Base-by-base conservation (phyloP, 139 green algal species). In the Ettlia oleoabundans region DNA sequence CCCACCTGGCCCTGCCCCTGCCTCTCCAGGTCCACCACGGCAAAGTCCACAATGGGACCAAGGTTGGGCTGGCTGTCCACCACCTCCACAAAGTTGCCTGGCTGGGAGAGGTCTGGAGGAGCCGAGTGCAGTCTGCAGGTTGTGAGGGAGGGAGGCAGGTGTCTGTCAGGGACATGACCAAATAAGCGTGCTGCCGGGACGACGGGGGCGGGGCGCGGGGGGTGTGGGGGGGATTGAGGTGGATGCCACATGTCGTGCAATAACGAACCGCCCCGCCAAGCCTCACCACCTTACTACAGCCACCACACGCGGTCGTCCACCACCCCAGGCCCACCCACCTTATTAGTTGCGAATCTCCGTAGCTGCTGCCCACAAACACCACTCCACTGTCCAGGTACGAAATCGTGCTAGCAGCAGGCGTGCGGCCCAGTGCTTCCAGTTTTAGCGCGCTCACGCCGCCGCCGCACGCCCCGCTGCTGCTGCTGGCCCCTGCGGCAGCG, bases 31-130 rank as follows among this genome's bases (percentile, higher is more conserved):
- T 99, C 97, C 76, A 98, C 91, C 19, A 99, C 94, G 24, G 51
- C 90, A 76, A 99, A 96, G 88, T 99, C 97, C 15, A 98, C 86
- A 62, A 99, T 98, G 53, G 97, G 97, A 0, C 95, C 97, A 73
- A 99, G 86, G 86, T 97, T 98, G 58, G 90, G 88, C 82, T 94
- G 97, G 10, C 64, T 90, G 22, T 99, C 95, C 58, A 99, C 72
- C 51, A 98, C 87, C 90, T 99, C 90, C 18, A 93, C 58, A 76
- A 88, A 91, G 70, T 80, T 90, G 80, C 30, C 75, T 28, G 89
- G 88, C 66, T 85, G 66, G 0, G 77, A 30, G 33, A 72, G 61
- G 82, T 84, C 84, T 26, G 74, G 64, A 10, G 81, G 71, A 38
- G 68, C 51, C 58, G 38, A 40, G 65, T 86, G 82, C 55, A 86